phyloP scores from a whole-genome alignment of 306 rosid genomes.

The Prunus dulcis region DNA sequence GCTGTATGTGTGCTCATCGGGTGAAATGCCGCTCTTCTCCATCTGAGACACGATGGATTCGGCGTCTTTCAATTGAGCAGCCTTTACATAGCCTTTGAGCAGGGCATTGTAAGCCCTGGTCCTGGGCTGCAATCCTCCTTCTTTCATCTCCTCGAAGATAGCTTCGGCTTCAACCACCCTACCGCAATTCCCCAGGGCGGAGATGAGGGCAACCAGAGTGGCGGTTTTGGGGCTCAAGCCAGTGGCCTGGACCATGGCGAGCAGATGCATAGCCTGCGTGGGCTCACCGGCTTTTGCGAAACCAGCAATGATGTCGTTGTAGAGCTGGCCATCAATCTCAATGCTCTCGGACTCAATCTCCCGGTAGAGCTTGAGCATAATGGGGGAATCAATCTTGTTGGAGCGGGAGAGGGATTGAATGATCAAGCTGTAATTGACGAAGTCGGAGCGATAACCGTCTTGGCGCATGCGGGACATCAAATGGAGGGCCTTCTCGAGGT shows the following conservation, averaged over 20 bases:
- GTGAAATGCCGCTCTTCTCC: constrained; percentile 72
- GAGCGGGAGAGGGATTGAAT: constrained; percentile 80
- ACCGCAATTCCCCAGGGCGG: constrained; percentile 70
- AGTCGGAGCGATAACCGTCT: constrained; percentile 79
- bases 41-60: constrained; percentile 79
- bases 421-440: constrained; percentile 71
- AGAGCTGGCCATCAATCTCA: constrained; percentile 69
- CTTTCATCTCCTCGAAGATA: constrained; percentile 81
- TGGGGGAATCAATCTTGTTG: constrained; percentile 61
- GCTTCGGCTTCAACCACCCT: constrained; percentile 82
- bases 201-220: constrained; percentile 58
- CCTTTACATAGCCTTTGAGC: constrained; percentile 74
- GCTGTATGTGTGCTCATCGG: constrained; percentile 78
- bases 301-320: constrained; percentile 73
- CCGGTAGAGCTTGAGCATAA: constrained; percentile 64
- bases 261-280: constrained; percentile 58
- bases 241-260: constrained; percentile 70
- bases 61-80: constrained; percentile 63
- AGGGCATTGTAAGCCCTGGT: constrained; percentile 81
- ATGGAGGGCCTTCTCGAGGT: constrained; percentile 75
- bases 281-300: constrained; percentile 82
- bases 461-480: constrained; percentile 79
- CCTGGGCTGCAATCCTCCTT: constrained; percentile 68
- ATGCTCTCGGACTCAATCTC: constrained; percentile 73
- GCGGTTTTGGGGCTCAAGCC: constrained; percentile 70